Conservation (phyloP, 2,329 filamentous ascomycete genomes). For the Penicillium nordicum region DNA sequence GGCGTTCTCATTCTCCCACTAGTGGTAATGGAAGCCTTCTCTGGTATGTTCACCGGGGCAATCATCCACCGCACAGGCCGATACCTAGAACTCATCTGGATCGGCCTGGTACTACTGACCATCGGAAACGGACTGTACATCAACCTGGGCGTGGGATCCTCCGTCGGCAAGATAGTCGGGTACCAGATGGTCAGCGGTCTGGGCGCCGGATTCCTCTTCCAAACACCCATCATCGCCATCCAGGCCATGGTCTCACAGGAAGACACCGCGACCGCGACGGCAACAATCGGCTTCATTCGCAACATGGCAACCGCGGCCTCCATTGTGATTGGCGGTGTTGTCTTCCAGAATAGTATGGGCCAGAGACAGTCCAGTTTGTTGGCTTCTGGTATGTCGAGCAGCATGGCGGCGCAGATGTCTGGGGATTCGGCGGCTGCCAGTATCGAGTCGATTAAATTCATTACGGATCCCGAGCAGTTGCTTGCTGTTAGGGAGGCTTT, state of each 20-base stretch:
- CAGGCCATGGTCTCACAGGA: slow-evolving; percentile 51
- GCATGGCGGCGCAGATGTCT: slow-evolving; percentile 30
- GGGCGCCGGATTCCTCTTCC: slow-evolving; percentile 53
- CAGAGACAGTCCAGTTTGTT: slow-evolving; percentile 53
- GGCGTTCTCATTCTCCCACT: slow-evolving; percentile 60
- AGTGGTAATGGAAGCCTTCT: slow-evolving; percentile 46
- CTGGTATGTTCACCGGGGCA: slow-evolving; percentile 47
- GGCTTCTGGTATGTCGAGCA: slow-evolving; percentile 46
- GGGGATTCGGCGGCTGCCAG: slow-evolving; percentile 48
- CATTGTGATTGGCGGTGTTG: slow-evolving; percentile 70
- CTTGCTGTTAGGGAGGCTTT: slow-evolving; percentile 46
- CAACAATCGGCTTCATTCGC: slow-evolving; percentile 56
- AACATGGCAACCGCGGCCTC: slow-evolving; percentile 66
- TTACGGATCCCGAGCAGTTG: slow-evolving; percentile 40
- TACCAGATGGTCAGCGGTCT: slow-evolving; percentile 52
- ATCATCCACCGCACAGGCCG: slow-evolving; percentile 51
- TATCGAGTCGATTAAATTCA: slow-evolving; percentile 41
- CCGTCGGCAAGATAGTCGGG: slow-evolving; percentile 43
- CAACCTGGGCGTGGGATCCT: slow-evolving; percentile 35
- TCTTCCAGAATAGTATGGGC: slow-evolving; percentile 65
- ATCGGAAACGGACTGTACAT: slow-evolving; percentile 51
- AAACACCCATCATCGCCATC: slow-evolving; percentile 55
- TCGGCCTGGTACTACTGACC: slow-evolving; percentile 42
- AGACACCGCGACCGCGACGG: slow-evolving; percentile 51
- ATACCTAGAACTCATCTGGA: slow-evolving; percentile 48